These are phyloP conservation scores for Hymenoscyphus scutula DNA, from an alignment of 2,329 filamentous ascomycete species.

Conservation along the genomic window DNA sequence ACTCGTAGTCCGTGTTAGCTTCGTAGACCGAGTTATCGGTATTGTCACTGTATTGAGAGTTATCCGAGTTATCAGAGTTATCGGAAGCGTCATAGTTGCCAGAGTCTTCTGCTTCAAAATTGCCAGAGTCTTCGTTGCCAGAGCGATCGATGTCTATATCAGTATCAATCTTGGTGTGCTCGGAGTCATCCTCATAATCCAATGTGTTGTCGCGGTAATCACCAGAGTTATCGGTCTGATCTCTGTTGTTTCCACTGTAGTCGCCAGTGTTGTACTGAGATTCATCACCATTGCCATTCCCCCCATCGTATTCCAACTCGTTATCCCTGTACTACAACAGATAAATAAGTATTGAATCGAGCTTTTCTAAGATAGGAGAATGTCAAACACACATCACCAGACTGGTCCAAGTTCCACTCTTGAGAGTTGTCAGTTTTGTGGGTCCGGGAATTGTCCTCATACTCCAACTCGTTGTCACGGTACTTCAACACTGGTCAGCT, in stretches of 20 bases:
- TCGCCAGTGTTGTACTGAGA: not conserved
- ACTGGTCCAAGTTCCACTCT: not conserved
- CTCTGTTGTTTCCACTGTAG: not conserved
- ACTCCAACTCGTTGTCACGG: not conserved
- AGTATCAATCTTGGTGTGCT: not conserved
- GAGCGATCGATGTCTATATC: not conserved
- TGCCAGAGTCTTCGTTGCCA: not conserved
- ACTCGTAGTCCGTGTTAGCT: too few relatives aligned
- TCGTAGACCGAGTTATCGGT: too few relatives aligned
- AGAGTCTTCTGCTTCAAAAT: not conserved
- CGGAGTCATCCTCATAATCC: not conserved
- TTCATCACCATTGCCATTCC: not conserved
- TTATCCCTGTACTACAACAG: not conserved
- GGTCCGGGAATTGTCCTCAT: not conserved
- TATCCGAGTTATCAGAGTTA: too few relatives aligned
- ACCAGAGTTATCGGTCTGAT: not conserved
- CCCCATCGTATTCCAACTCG: not conserved
- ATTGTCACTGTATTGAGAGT: too few relatives aligned
- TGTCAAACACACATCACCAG: not conserved
- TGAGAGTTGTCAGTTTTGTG: not conserved
- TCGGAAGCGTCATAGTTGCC: not conserved
- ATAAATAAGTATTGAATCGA: not conserved
- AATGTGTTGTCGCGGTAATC: not conserved
- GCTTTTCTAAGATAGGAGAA: not conserved
- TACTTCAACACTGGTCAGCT: not conserved